Evolutionary conservation across 345 rosid species (phyloP).

Genomic region (Populus alba): DNA sequence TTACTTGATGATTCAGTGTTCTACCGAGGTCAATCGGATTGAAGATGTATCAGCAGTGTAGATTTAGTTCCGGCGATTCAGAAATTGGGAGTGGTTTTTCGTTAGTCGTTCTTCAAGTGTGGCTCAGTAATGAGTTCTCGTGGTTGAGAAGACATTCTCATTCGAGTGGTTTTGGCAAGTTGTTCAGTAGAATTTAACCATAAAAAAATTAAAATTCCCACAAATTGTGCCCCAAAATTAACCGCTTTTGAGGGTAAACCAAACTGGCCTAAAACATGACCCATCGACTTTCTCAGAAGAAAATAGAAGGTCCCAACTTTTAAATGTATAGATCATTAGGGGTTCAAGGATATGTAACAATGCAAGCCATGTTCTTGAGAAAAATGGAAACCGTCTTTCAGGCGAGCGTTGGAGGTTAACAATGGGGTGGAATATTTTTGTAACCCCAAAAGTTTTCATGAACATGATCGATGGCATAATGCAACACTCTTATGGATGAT

Average conservation of each 20-base stretch:
- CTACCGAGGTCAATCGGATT: neutral
- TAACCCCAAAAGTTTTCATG: no score
- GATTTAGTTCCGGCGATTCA: neutral
- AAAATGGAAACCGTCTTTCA: no score
- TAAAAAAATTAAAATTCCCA: neutral
- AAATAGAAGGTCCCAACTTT: no score
- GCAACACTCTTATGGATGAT: neutral
- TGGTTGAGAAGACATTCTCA: neutral
- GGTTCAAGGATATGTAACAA: no score
- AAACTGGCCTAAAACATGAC: neutral
- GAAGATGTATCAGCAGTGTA: neutral
- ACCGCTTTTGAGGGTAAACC: neutral
- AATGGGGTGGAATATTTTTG: no score
- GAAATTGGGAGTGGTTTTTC: neutral
- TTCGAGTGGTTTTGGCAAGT: neutral
- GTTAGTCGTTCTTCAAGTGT: neutral
- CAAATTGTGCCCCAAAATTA: neutral
- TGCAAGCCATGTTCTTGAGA: no score
- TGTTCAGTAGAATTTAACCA: neutral
- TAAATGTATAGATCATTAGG: no score
- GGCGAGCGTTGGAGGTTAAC: no score
- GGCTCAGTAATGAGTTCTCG: neutral
- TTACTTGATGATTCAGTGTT: neutral
- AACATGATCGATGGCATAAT: no score
- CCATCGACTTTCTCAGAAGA: neutral